Conservation (phyloP, 305 asterid genomes). For the Withania somnifera region DNA sequence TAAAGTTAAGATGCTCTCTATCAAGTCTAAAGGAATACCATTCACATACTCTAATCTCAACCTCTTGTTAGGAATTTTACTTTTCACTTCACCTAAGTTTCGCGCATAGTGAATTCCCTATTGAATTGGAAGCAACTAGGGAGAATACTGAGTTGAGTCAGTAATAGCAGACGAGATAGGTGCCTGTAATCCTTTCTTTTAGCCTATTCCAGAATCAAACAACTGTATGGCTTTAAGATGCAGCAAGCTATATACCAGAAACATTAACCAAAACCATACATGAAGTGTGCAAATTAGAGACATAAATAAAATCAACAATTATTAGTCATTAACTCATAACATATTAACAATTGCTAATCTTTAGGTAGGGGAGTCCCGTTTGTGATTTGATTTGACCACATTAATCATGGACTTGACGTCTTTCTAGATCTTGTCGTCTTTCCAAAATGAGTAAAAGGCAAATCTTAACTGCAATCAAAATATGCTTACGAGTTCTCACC, state of each 20-base stretch:
- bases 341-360: not conserved
- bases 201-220: not conserved
- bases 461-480: not conserved
- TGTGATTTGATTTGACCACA: not conserved
- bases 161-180: not conserved
- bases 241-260: constrained; percentile 3
- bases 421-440: not conserved
- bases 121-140: not conserved
- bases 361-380: not conserved
- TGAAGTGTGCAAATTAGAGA: not conserved
- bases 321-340: not conserved
- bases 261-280: not conserved
- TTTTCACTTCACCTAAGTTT: too few relatives aligned
- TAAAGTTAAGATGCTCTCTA: too few relatives aligned
- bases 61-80: too few relatives aligned
- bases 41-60: too few relatives aligned
- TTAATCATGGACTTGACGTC: not conserved
- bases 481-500: not conserved
- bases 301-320: not conserved
- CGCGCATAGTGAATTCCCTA: not conserved
- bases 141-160: not conserved
- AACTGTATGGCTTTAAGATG: not conserved
- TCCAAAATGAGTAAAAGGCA: not conserved
- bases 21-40: too few relatives aligned
- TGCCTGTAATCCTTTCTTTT: not conserved